Conservation (phyloP, 495 filamentous ascomycete species). For the Aspergillus ellipticus region DNA sequence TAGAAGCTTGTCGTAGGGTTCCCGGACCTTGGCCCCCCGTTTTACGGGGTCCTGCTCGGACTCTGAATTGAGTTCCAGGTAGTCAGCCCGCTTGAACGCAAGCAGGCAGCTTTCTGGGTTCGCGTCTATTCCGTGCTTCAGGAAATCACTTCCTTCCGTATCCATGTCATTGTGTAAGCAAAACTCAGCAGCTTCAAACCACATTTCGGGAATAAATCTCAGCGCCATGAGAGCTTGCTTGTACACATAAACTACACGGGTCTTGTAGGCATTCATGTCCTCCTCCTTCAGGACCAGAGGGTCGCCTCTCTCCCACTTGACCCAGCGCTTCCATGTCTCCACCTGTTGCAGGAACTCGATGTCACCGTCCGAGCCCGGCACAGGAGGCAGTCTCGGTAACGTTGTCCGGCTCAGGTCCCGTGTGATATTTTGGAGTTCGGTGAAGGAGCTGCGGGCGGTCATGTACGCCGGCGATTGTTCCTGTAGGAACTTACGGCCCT, state of each 20-base stretch:
- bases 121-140: conserved; percentile 75
- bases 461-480: conserved; percentile 89
- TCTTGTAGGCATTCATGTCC: conserved; percentile 65
- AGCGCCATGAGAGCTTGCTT: conserved; percentile 93
- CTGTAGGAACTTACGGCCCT: conserved; percentile 90
- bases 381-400: conserved; percentile 75
- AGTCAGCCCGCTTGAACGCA: conserved; percentile 83
- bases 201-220: conserved; percentile 89
- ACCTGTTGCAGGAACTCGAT: conserved; percentile 81
- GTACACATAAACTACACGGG: conserved; percentile 82
- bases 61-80: conserved; percentile 67
- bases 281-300: conserved; percentile 79
- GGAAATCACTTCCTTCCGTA: conserved; percentile 68
- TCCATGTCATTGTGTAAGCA: conserved; percentile 75
- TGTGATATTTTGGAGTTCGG: conserved; percentile 78
- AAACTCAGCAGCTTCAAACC: conserved; percentile 93
- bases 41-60: conserved; percentile 64
- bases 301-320: conserved; percentile 90
- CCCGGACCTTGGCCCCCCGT: conserved; percentile 70
- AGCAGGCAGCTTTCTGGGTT: conserved; percentile 92
- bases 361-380: conserved; percentile 81
- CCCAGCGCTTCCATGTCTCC: conserved; percentile 90
- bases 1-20: conserved; percentile 77
- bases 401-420: conserved; percentile 72
- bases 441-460: conserved; percentile 84